Percentiles rank a stretch among this genome's conserved stretches.
Evolutionary conservation across 2,329 filamentous ascomycete species (phyloP).

Genomic region (Colletotrichum tropicicola): DNA sequence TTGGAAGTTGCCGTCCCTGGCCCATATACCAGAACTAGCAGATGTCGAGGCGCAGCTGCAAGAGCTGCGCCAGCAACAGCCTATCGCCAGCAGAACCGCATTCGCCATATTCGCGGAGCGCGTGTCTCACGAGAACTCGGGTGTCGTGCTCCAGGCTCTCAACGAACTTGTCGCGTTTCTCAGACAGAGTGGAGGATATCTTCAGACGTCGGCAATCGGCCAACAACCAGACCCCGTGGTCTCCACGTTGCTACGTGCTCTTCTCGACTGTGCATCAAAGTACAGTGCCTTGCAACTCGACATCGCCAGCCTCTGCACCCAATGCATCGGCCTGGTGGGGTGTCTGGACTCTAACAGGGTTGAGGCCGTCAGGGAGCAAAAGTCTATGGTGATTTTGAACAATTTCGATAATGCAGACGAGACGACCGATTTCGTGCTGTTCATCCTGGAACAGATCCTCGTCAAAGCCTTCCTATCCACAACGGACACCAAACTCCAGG

Average conservation of each 20-base stretch:
- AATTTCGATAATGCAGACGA: constrained; percentile 86
- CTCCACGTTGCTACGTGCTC: constrained; percentile 74
- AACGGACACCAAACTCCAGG: constrained; percentile 87
- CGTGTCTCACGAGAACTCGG: constrained; percentile 83
- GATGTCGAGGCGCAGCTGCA: constrained; percentile 74
- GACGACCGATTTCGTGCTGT: constrained; percentile 85
- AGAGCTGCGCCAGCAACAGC: constrained; percentile 62
- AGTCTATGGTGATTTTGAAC: constrained; percentile 84
- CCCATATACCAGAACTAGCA: constrained; percentile 73
- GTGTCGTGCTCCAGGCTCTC: constrained; percentile 85
- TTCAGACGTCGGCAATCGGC: constrained; percentile 82
- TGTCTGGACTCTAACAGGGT: constrained; percentile 92
- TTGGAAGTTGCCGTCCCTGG: constrained; percentile 80
- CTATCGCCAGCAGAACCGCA: constrained; percentile 61
- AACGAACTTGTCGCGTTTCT: constrained; percentile 81
- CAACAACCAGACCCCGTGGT: constrained; percentile 85
- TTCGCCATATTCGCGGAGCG: constrained; percentile 73
- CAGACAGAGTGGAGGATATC: constrained; percentile 74
- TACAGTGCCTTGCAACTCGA: constrained; percentile 75
- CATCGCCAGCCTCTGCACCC: constrained; percentile 78
- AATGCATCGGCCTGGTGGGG: constrained; percentile 87
- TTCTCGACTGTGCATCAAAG: constrained; percentile 86
- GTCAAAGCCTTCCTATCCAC: constrained; percentile 92
- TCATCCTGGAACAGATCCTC: constrained; percentile 85
- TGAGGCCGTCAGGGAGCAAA: constrained; percentile 80